Evolutionary conservation across 176 grass and related monocot species (phyloP), one percentile per base, ranked within the genome.

Genomic region (Raddia guianensis): DNA sequence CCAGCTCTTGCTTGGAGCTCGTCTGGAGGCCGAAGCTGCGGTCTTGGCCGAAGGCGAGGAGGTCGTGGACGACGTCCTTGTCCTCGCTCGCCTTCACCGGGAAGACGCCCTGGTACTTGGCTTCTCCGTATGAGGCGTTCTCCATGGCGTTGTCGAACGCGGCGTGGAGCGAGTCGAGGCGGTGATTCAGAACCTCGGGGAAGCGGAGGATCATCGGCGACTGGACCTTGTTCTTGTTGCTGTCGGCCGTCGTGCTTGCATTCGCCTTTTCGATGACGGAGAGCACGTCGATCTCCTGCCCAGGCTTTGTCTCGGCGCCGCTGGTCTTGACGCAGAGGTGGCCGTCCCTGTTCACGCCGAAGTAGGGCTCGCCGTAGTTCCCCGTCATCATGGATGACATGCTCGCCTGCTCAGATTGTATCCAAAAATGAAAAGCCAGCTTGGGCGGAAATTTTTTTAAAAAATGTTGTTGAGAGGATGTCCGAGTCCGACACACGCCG

Each of bases 141-240:
- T 63, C 10, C n/a, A 86, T 73, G 43, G 83, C 83, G 5, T 20
- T 6, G 8, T 12, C 10, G 51, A 85, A 85, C 7, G 83, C 83
- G 5, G 15, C 3, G n/a, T 85, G 49, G 18, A 85, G 83, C 34
- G 83, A 51, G 2, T 27, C 1, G 56, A 85, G 19, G 42, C 53
- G 74, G 64, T 85, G 74, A 18, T 60, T 61, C 53, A 85, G 65
- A 43, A 85, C 64, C 43, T 71, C 83, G 10, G 83, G 83, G 67
- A 85, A 85, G 21, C 83, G 83, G 53, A 79, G 62, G 47, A 85
- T 79, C 44, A 86, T 68, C 8, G 84, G 84, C 8, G 80, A 65
- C 56, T 80, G 76, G 32, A 40, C 11, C 0, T 43, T 71, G 37
- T 20, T 71, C 1, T 43, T 71, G 37, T 20, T 71, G 9, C 14